phyloP scores from a whole-genome alignment of 73 alveolate species.

The Symbiodinium natans region DNA sequence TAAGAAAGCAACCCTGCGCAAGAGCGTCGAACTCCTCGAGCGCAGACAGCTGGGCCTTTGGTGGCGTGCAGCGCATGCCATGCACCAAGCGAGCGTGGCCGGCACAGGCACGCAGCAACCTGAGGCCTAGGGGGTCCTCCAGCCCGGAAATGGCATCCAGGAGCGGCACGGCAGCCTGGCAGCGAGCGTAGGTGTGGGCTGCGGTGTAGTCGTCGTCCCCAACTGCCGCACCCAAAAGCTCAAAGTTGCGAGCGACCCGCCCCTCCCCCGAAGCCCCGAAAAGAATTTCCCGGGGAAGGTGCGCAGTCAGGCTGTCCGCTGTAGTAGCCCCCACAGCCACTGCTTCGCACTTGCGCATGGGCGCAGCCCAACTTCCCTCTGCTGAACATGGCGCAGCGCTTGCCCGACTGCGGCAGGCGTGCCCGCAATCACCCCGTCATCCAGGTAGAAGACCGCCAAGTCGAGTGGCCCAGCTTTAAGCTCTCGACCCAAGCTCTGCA shows the following conservation, averaged over 20 bases:
- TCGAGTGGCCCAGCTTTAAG: no score
- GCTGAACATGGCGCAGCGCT: not conserved
- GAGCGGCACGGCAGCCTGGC: not conserved
- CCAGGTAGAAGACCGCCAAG: not conserved
- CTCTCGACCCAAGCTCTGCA: slow-evolving; percentile 1
- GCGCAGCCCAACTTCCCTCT: not conserved
- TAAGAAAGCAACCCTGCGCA: no score
- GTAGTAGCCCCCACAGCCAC: not conserved
- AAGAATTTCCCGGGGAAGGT: not conserved
- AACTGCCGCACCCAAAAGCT: slow-evolving; percentile 5
- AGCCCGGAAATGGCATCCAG: slow-evolving; percentile 19
- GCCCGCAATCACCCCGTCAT: slow-evolving; percentile 36
- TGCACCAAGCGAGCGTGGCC: no score
- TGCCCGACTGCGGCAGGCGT: not conserved
- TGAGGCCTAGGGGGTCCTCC: not conserved
- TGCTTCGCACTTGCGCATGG: not conserved
- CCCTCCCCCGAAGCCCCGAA: not conserved
- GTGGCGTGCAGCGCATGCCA: no score
- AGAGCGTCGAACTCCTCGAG: no score
- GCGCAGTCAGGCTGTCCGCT: not conserved
- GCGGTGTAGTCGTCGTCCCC: not conserved
- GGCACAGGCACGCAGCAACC: no score
- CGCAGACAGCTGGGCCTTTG: no score
- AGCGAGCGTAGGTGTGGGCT: not conserved
- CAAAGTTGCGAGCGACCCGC: slow-evolving; percentile 32